phyloP scores from a whole-genome alignment of 2,329 filamentous ascomycete genomes.

The Colletotrichum zoysiae region DNA sequence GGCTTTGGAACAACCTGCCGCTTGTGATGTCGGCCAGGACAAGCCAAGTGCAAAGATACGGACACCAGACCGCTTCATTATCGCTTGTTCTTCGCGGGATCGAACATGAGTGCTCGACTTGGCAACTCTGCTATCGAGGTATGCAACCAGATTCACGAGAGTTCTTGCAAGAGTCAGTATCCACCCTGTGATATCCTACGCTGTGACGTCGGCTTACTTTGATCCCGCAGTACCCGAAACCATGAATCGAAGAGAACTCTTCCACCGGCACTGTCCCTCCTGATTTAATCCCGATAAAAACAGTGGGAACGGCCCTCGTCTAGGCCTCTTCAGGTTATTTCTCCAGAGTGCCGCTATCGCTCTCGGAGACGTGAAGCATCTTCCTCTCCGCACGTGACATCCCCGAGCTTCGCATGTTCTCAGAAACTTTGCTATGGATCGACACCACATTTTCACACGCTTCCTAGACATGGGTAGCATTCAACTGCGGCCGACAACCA shows the following conservation, averaged over 20 bases:
- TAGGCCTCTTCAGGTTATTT: background rate
- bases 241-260: background rate
- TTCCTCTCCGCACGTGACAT: background rate
- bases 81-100: background rate
- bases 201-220: background rate
- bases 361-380: background rate
- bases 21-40: background rate
- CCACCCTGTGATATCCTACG: background rate
- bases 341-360: background rate
- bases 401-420: background rate
- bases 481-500: background rate
- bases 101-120: background rate
- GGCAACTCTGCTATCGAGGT: background rate
- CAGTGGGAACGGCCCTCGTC: background rate
- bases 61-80: background rate
- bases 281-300: too few relatives aligned
- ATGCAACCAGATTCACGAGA: too few relatives aligned
- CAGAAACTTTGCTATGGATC: rapidly evolving
- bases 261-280: background rate
- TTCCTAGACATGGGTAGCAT: background rate
- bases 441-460: background rate
- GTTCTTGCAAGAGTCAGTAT: slow-evolving; percentile 9
- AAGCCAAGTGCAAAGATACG: background rate
- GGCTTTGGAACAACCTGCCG: background rate
- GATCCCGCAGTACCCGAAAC: slow-evolving; percentile 10